phyloP scores from a whole-genome alignment of 805 yeast genomes.

The Metschnikowia lunata region DNA sequence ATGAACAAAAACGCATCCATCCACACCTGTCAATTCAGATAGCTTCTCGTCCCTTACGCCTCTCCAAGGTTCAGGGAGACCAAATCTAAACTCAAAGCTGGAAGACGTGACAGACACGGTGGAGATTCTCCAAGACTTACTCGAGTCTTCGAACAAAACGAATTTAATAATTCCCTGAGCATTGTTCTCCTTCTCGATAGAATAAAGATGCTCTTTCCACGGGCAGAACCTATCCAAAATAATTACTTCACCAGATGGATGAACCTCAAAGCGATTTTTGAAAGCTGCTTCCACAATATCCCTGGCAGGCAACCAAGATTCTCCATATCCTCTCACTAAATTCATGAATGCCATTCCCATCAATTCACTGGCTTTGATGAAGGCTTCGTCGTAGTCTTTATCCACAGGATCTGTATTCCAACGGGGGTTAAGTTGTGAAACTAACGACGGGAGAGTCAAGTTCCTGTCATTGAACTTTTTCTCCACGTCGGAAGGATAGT shows the following conservation, averaged over 20 bases:
- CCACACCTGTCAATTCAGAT: conserved; percentile 69
- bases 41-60: conserved; percentile 91
- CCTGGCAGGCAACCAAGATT: conserved; percentile 90
- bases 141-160: conserved; percentile 76
- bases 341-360: conserved; percentile 81
- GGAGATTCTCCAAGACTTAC: conserved; percentile 76
- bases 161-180: conserved; percentile 59
- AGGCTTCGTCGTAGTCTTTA: conserved; percentile 60
- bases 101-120: conserved; percentile 81
- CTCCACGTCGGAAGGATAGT: conserved; percentile 51
- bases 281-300: conserved; percentile 70
- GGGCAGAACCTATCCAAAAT: conserved; percentile 77
- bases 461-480: conserved; percentile 69
- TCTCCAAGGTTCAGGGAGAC: conserved; percentile 89
- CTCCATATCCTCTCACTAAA: conserved; percentile 65
- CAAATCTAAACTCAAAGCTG: conserved; percentile 79
- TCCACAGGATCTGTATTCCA: conserved; percentile 74
- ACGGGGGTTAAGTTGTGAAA: conserved; percentile 75
- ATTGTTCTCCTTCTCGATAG: conserved; percentile 58
- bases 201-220: conserved; percentile 91
- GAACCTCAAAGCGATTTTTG: conserved; percentile 52
- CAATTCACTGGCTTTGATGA: conserved; percentile 65
- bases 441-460: conserved; percentile 73
- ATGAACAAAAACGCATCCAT: conserved; percentile 86
- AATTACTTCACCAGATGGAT: conserved; percentile 68